Percentiles rank a stretch among this genome's conserved stretches.
Evolutionary conservation across 1,284 basidiomycete species (phyloP).

Genomic region (Megacollybia platyphylla): DNA sequence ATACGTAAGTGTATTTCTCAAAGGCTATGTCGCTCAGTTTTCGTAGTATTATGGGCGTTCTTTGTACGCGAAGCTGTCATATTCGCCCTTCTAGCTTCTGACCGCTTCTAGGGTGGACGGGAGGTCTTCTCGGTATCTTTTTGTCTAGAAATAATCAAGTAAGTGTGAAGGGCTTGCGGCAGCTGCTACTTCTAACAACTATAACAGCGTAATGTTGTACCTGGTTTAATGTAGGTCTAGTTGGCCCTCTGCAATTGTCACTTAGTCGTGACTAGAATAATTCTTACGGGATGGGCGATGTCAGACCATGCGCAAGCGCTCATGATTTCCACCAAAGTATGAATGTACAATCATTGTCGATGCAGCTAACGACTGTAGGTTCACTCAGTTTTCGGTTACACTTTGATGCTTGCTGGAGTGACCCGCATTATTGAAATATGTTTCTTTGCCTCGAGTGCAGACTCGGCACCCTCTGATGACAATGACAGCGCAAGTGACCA

Average conservation of each 20-base stretch:
- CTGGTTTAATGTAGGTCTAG: slow-evolving; percentile 61
- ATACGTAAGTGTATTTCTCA: slow-evolving; percentile 46
- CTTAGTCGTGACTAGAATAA: slow-evolving; percentile 37
- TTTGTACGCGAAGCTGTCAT: slow-evolving; percentile 28
- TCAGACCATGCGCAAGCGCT: slow-evolving; percentile 80
- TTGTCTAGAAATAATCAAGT: slow-evolving; percentile 73
- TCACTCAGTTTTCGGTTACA: slow-evolving; percentile 75
- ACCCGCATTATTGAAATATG: slow-evolving; percentile 81
- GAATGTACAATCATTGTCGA: slow-evolving; percentile 4
- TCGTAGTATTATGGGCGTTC: slow-evolving; percentile 39
- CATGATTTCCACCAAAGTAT: slow-evolving; percentile 72
- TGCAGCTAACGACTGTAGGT: slow-evolving; percentile 32
- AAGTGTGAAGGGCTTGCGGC: slow-evolving; percentile 5
- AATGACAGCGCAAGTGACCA: slow-evolving; percentile 52
- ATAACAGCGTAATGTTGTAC: slow-evolving; percentile 66
- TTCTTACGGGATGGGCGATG: slow-evolving; percentile 93
- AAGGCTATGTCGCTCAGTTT: slow-evolving; percentile 2
- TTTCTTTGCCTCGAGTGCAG: slow-evolving; percentile 33
- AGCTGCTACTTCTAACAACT: not conserved
- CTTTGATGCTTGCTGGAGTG: slow-evolving; percentile 78
- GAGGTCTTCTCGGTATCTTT: slow-evolving; percentile 81
- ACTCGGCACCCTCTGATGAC: slow-evolving; percentile 8
- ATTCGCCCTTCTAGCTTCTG: slow-evolving; percentile 3
- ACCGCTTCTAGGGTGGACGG: slow-evolving; percentile 68
- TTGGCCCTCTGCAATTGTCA: not conserved